Conservation (phyloP, 305 asterid genomes). For the Withania somnifera region DNA sequence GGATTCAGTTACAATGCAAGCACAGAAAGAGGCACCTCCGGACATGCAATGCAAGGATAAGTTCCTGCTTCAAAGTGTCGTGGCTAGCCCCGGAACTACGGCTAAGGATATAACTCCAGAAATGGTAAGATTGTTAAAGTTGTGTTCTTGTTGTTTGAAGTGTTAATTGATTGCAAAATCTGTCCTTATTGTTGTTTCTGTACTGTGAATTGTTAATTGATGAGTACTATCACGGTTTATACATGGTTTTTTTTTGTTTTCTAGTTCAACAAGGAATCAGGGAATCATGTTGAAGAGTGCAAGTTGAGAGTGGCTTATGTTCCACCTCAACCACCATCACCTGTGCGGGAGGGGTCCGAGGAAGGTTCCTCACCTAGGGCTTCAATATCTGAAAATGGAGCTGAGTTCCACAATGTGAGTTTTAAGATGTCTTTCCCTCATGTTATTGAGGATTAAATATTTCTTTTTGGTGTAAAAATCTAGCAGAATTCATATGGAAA, state of each 20-base stretch:
- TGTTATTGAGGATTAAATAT: background rate
- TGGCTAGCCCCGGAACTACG: constrained; percentile 37
- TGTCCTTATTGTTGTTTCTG: background rate
- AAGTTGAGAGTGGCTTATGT: constrained; percentile 82
- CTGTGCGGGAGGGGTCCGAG: constrained; percentile 90
- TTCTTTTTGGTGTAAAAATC: background rate
- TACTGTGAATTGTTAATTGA: background rate
- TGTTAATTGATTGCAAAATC: background rate
- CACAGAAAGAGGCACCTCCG: constrained; percentile 83
- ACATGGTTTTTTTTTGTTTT: constrained; percentile 3
- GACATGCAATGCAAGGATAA: constrained; percentile 97
- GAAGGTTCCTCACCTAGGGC: constrained; percentile 95
- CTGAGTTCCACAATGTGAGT: constrained; percentile 54
- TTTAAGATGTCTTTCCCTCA: background rate
- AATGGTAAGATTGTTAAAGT: constrained; percentile 34
- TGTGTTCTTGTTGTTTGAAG: background rate
- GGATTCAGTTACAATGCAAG: constrained; percentile 91
- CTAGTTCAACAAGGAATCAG: constrained; percentile 80
- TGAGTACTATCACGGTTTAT: background rate
- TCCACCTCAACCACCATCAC: constrained; percentile 85
- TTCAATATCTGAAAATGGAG: constrained; percentile 83
- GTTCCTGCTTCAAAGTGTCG: constrained; percentile 79
- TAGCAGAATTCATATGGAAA: background rate
- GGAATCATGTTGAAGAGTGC: constrained; percentile 81
- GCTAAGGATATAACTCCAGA: constrained; percentile 79